phyloP scores from a whole-genome alignment of 176 grass and related monocot species.

The Carex scoparia region DNA sequence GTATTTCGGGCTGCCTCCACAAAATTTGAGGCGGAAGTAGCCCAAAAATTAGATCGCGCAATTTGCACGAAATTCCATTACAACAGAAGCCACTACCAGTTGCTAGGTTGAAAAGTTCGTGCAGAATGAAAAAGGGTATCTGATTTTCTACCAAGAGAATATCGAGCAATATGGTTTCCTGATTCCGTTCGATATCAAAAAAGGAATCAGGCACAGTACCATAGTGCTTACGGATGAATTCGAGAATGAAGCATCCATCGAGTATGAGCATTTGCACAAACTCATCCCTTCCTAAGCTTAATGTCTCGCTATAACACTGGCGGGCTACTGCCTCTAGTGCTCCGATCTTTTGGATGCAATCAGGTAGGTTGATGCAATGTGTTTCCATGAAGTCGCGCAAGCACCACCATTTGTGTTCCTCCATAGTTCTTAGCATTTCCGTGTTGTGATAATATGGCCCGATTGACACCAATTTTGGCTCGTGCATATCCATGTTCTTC shows the following conservation, averaged over 20 bases:
- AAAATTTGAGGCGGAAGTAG: neutral
- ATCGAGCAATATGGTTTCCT: constrained; percentile 11
- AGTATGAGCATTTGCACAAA: constrained; percentile 31
- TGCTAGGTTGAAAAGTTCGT: neutral
- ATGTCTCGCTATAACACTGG: constrained; percentile 10
- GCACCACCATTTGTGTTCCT: constrained; percentile 21
- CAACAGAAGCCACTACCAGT: accelerated
- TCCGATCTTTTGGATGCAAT: neutral
- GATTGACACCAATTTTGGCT: constrained; percentile 28
- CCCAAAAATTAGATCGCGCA: neutral
- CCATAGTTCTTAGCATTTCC: neutral
- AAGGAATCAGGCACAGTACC: constrained; percentile 2
- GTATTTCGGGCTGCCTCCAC: neutral
- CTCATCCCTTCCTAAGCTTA: neutral
- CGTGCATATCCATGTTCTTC: neutral
- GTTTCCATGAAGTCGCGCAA: constrained; percentile 1
- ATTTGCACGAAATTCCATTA: neutral
- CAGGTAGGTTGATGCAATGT: neutral
- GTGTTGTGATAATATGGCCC: constrained; percentile 30
- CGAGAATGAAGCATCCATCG: constrained; percentile 32
- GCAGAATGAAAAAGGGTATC: constrained; percentile 35
- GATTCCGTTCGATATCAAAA: neutral
- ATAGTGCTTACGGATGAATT: constrained; percentile 9
- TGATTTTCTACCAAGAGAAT: constrained; percentile 49
- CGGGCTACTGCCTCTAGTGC: constrained; percentile 9